Evolutionary conservation across 371 early-diverging fungal genomes (phyloP), one percentile per base, ranked within the genome.

Genomic region (Zancudomyces culisetae): DNA sequence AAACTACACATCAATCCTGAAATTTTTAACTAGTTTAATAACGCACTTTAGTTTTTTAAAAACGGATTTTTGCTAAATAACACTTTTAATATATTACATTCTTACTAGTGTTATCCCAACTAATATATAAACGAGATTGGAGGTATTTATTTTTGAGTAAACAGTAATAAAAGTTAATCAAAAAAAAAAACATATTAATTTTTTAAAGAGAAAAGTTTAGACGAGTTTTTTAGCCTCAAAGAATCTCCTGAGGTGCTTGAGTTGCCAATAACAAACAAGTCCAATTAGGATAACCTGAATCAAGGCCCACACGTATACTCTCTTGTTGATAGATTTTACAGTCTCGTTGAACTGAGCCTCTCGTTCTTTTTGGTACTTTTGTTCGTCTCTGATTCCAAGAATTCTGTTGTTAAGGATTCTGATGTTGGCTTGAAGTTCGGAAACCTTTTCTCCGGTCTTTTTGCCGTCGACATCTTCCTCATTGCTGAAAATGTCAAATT

Each of bases 181-280:
- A 40, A 40, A n/a, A 40, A 40, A 40, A n/a, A n/a, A 13, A 40
- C n/a, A 46, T 12, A 12, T 21, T 13, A 46, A 46, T n/a, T n/a
- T n/a, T n/a, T 46, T 13, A 26, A 28, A 28, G 12, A 28, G 59
- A 53, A 18, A 43, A 26, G 2, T 40, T 77, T 76, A 92, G 53
- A 91, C 87, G 45, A 95, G 76, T 69, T 94, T 93, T 72, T 93
- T 90, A 56, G 90, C 77, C 41, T 83, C 81, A 59, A 95, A 93
- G 78, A 95, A 95, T 57, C 76, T 67, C 59, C 82, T 81, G 56
- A 91, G 78, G 58, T 90, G 87, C 20, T 81, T 78, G 69, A 91
- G 77, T 66, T 96, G 96, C 91, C 92, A 91, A 51, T 78, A 70
- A 60, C 89, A 87, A 22, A 87, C 83, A 22, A 78, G 65, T 29